These are phyloP conservation scores for Achaetomiella virescens DNA, from an alignment of 495 filamentous ascomycete genomes.

Conservation along the genomic window DNA sequence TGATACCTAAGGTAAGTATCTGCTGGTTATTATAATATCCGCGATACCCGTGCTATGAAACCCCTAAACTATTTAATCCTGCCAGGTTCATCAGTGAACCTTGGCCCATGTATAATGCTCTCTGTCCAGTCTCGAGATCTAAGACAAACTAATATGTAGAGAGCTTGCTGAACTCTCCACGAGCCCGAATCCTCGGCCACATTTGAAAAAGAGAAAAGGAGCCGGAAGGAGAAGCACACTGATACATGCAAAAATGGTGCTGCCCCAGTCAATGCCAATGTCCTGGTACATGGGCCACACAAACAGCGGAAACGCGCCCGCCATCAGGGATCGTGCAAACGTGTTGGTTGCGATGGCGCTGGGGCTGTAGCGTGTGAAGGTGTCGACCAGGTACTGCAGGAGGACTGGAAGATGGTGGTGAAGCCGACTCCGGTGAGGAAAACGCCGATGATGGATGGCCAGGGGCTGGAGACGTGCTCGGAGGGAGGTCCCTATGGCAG, in stretches of 20 bases:
- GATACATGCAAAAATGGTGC: conserved; percentile 67
- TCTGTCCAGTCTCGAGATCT: no score
- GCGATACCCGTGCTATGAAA: no score
- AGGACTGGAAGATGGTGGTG: conserved; percentile 62
- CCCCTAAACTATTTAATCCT: no score
- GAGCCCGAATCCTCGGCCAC: no score
- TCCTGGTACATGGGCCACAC: conserved; percentile 67
- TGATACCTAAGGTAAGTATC: no score
- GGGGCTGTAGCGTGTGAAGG: conserved; percentile 74
- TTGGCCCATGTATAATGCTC: no score
- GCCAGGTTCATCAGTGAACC: no score
- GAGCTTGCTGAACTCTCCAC: no score
- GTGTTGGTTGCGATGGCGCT: conserved; percentile 72
- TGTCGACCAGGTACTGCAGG: conserved; percentile 73
- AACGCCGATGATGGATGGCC: conserved; percentile 45
- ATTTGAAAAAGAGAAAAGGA: no score
- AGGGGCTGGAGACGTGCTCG: conserved; percentile 45
- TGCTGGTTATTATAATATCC: no score
- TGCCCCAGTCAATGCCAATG: conserved; percentile 77
- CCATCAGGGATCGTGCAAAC: conserved; percentile 58
- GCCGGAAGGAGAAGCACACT: conserved; percentile 71
- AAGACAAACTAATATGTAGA: no score
- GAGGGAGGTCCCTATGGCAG: no score
- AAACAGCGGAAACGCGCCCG: conserved; percentile 78
- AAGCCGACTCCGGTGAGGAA: conserved; percentile 41